Percentiles rank a stretch among this genome's conserved stretches.
Conservation (phyloP, 257 asterid genomes). For the Coffea eugenioides region DNA sequence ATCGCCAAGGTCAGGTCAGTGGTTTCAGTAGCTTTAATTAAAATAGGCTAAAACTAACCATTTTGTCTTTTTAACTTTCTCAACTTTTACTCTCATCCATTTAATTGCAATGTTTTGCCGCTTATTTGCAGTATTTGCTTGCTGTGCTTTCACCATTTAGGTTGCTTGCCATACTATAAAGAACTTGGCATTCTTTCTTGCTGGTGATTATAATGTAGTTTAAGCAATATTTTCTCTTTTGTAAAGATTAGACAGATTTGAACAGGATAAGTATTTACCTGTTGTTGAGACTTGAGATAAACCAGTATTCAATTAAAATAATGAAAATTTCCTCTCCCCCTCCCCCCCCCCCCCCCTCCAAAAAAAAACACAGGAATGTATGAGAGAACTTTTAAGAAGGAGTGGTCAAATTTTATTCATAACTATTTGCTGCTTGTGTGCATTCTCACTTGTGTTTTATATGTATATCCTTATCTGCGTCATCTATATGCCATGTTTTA, state of each 20-base stretch:
- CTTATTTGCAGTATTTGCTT: neutral
- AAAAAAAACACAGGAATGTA: neutral
- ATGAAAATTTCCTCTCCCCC: neutral
- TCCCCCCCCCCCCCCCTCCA: too few species aligned
- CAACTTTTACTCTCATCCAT: neutral
- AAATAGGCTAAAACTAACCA: neutral
- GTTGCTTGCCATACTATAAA: neutral
- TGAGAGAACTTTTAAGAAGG: too few species aligned
- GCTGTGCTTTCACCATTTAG: neutral
- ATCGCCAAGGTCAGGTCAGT: constrained; percentile 47
- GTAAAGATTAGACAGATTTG: neutral
- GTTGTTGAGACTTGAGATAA: neutral
- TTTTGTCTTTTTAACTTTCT: neutral
- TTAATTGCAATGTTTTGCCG: constrained; percentile 7
- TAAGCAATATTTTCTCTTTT: neutral
- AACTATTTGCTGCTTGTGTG: neutral
- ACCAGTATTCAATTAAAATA: neutral
- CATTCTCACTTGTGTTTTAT: neutral
- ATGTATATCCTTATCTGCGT: neutral
- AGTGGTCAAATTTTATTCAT: neutral
- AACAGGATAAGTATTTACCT: neutral
- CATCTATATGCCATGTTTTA: neutral
- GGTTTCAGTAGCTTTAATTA: neutral
- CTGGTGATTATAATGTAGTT: neutral
- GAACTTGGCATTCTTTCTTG: neutral